Base-by-base conservation (phyloP, 2,329 filamentous ascomycete genomes). In the Paecilomyces sp. region DNA sequence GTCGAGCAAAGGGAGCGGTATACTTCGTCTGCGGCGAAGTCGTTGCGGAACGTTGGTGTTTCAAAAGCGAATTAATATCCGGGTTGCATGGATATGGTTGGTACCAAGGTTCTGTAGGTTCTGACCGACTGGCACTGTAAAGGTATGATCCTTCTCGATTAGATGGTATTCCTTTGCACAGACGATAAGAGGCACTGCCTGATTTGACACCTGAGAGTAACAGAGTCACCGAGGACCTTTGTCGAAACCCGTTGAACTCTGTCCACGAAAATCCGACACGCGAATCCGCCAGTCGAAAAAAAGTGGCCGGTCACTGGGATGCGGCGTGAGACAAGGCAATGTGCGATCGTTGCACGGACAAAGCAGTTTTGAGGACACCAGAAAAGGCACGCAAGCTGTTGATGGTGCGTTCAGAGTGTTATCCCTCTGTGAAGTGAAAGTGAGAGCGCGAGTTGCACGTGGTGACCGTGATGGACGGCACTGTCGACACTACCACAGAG, bases 401-500 rank as follows among this genome's bases (percentile, higher is more conserved):
- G 34, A 13, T 54, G 51, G 53, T 59, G 9, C 57, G 33, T 56
- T 57, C 54, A 61, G 53, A 55, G 61, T 63, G 11, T 57, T 51
- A 59, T 62, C 61, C 63, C 68, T 62, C 70, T 64, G 63, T 57
- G 58, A 64, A 62, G 57, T 54, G 60, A 62, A 58, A 62, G 53
- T 62, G 51, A 62, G 54, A 54, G 61, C 66, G 70, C 66, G 67
- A 67, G 58, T 70, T 64, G 64, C 65, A 71, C 68, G 68, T 67
- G 63, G 64, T 55, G 61, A 64, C 58, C n/a, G 28, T 51, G 22
- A 57, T 41, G 18, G 24, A 52, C 41, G 30, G 25, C 41, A 22
- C 6, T n/a, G 30, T 50, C 24, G 28, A n/a, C 33, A 41, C 22
- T 22, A 30, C 24, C 47, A 28, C 47, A 25, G 22, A 47, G 24